A percentile compares a stretch with the other conserved stretches of the same genome.
These are phyloP conservation scores for Brassica incana DNA, from an alignment of 345 rosid genomes.

Conservation along the genomic window DNA sequence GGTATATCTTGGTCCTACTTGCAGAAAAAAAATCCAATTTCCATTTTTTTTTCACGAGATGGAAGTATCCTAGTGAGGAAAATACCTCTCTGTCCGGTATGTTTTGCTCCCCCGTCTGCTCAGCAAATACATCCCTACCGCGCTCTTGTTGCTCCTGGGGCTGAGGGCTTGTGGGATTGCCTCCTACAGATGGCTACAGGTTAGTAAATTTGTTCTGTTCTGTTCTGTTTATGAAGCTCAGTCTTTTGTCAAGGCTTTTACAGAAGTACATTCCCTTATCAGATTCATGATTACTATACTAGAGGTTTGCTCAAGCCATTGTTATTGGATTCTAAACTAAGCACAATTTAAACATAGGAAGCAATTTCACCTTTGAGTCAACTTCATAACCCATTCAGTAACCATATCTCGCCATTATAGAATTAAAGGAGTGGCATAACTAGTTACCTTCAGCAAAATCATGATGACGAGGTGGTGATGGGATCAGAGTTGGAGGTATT, in stretches of 20 bases:
- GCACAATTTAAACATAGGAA: neutral
- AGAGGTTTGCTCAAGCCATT: conserved; percentile 14
- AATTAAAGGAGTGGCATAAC: conserved; percentile 6
- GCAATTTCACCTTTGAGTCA: neutral
- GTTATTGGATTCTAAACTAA: conserved; percentile 13
- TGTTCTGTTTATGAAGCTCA: conserved; percentile 15
- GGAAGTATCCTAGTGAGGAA: conserved; percentile 19
- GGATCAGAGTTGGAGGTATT: conserved; percentile 48
- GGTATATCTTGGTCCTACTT: conserved; percentile 51
- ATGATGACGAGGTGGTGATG: conserved; percentile 53
- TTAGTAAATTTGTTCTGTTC: conserved; percentile 26
- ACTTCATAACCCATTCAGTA: conserved; percentile 17
- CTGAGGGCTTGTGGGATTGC: conserved; percentile 46
- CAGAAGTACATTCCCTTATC: conserved; percentile 14
- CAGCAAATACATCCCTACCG: conserved; percentile 21
- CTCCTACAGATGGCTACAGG: conserved; percentile 42
- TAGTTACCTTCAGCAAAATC: conserved; percentile 57
- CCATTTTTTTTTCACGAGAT: neutral
- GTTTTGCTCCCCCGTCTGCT: conserved; percentile 33
- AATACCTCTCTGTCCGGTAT: conserved; percentile 54
- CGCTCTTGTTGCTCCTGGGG: conserved; percentile 24
- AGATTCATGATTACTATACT: conserved; percentile 11
- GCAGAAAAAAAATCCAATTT: conserved; percentile 28
- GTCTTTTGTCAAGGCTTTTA: conserved; percentile 21
- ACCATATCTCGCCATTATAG: conserved; percentile 6